Conservation (phyloP, 1,284 basidiomycete genomes). For the Cystobasidiaceae sp. region DNA sequence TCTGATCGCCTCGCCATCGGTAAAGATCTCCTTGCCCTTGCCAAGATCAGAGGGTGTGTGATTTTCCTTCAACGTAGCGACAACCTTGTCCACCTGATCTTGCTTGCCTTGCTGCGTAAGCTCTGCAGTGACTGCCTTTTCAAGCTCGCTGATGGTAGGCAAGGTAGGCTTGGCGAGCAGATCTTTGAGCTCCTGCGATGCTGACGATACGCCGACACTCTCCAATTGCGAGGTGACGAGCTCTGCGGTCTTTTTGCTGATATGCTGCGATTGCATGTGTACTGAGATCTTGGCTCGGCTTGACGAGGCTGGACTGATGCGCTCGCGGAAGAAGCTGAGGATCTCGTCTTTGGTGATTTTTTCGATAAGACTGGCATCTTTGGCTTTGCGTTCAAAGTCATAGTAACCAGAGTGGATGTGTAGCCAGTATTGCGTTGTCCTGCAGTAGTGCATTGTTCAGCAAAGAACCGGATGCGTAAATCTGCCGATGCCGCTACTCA, state of each 20-base stretch:
- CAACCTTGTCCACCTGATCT: neutral
- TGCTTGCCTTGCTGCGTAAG: conserved; percentile 9
- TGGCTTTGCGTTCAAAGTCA: conserved; percentile 66
- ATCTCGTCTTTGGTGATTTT: conserved; percentile 71
- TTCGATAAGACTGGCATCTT: conserved; percentile 62
- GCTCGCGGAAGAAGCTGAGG: conserved; percentile 52
- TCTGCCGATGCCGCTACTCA: conserved; percentile 33
- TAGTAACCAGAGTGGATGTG: conserved; percentile 70
- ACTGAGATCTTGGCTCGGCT: conserved; percentile 37
- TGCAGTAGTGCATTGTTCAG: neutral
- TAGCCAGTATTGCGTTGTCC: conserved; percentile 57
- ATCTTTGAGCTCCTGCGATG: neutral
- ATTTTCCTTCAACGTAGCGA: neutral
- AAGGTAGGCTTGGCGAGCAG: neutral
- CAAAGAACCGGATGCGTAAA: neutral
- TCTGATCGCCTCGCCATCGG: neutral
- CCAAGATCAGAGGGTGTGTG: conserved; percentile 5
- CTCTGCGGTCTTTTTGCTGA: conserved; percentile 32
- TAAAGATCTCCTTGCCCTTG: neutral
- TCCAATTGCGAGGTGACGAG: neutral
- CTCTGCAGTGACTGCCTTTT: neutral
- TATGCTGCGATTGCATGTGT: conserved; percentile 39
- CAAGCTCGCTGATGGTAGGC: neutral
- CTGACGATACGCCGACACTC: neutral
- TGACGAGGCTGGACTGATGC: conserved; percentile 30